Percentiles rank a stretch among this genome's conserved stretches.
These are phyloP conservation scores for Urochloa ruziziensis DNA, from an alignment of 176 grass and related monocot genomes.

Conservation along the genomic window DNA sequence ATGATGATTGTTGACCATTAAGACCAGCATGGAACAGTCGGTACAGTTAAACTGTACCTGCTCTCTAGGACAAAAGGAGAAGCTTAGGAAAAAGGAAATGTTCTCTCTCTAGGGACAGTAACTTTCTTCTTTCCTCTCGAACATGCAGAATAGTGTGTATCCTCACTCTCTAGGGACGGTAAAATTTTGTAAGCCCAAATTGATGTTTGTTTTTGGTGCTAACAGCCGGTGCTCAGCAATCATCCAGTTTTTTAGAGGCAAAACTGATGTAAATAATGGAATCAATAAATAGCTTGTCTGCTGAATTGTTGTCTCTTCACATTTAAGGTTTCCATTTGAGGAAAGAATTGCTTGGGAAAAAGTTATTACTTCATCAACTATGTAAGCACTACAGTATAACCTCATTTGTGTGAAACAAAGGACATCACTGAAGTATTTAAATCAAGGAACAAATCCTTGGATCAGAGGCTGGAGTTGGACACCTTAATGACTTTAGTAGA, in stretches of 20 bases:
- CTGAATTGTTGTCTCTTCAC: slow-evolving; percentile 45
- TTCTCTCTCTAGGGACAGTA: slow-evolving; percentile 64
- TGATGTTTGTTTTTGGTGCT: slow-evolving; percentile 78
- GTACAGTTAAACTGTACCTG: slow-evolving; percentile 35
- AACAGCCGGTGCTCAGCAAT: slow-evolving; percentile 68
- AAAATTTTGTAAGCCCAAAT: slow-evolving; percentile 70
- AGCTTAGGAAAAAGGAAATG: slow-evolving; percentile 47
- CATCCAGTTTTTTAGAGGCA: slow-evolving; percentile 78
- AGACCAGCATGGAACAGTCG: background rate
- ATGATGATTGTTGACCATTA: background rate
- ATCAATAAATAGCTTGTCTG: slow-evolving; percentile 60
- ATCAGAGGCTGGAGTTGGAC: slow-evolving; percentile 58
- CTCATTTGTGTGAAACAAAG: background rate
- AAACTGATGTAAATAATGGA: slow-evolving; percentile 77
- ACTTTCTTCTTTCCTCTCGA: slow-evolving; percentile 40
- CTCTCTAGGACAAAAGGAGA: slow-evolving; percentile 59
- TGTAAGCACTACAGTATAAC: slow-evolving; percentile 34
- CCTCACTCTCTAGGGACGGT: slow-evolving; percentile 54
- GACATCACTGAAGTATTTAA: background rate
- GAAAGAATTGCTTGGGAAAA: slow-evolving; percentile 81
- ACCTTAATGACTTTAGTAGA: slow-evolving; percentile 68
- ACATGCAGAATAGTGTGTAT: slow-evolving; percentile 3
- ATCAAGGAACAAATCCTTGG: slow-evolving; percentile 29
- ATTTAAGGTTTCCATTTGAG: slow-evolving; percentile 69
- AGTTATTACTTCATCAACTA: slow-evolving; percentile 70